These are phyloP conservation scores for Dactylellina cionopaga DNA, from an alignment of 2,329 filamentous ascomycete species.

Conservation along the genomic window DNA sequence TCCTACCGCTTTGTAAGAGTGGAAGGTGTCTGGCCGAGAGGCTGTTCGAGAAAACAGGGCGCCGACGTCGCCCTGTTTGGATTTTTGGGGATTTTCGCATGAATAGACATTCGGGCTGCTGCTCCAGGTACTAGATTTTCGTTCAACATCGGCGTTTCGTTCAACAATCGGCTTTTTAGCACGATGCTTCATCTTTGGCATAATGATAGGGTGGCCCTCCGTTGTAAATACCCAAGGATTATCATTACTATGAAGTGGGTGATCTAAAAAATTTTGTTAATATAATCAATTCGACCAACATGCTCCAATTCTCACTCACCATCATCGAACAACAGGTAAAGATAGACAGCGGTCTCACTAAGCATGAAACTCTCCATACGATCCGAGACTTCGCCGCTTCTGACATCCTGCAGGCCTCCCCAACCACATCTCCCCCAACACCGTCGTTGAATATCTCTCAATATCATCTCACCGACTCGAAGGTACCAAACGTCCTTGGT, in stretches of 20 bases:
- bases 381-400: conserved; percentile 79
- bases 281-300: not conserved
- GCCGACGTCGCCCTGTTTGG: conserved; percentile 27
- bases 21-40: conserved; percentile 82
- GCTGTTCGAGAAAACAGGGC: conserved; percentile 74
- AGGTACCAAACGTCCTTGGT: conserved; percentile 96
- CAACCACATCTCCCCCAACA: conserved; percentile 94
- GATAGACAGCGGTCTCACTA: conserved; percentile 94
- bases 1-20: conserved; percentile 84
- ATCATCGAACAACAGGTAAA: conserved; percentile 86
- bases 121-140: conserved; percentile 5
- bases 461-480: conserved; percentile 93
- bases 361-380: conserved; percentile 99
- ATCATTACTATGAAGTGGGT: conserved; percentile 88
- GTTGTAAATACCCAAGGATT: conserved; percentile 92
- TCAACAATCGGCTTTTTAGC: conserved; percentile 6
- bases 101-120: not conserved
- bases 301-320: conserved; percentile 26
- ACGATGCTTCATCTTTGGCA: conserved; percentile 66
- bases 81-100: conserved; percentile 23
- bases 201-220: conserved; percentile 90
- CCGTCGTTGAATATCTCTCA: conserved; percentile 84
- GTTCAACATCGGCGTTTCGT: conserved; percentile 43
- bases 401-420: conserved; percentile 67
- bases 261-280: conserved; percentile 65